Evolutionary conservation across 305 asterid species (phyloP), one percentile per base, ranked within the genome.

Genomic region (Fraxinus ornus): DNA sequence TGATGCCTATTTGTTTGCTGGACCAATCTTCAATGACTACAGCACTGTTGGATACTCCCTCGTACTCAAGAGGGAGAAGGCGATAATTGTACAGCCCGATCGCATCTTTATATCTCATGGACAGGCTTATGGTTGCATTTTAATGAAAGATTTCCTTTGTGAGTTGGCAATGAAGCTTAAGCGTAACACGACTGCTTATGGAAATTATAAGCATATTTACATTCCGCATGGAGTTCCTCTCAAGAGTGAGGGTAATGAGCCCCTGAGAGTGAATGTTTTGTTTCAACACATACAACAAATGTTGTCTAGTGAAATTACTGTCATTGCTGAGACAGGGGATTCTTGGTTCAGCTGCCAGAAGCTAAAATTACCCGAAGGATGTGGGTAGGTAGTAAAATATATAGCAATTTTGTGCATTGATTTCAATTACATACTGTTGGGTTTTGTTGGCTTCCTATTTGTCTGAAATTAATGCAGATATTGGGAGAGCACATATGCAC

Each of bases 331-430:
- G 84, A 90, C 93, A 0, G 94, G 95, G 12, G 95, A 93, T 77
- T 93, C 95, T 0, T 91, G 95, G 97, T 93, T 93, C 78, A 93
- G 91, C 44, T 91, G 95, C 80, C 95, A 91, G 90, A 93, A 91
- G 90, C 94, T 93, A 32, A 90, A 91, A 75, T 39, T 90, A 68
- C 97, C 95, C 0, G 80, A 85, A 26, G 95, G 91, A 71, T 90
- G 97, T 79, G 94, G 93, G 95, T 93, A 78, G 72, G 90, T 77
- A 5, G 15, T 44, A n/a, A 36, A 79, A 26, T 17, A 36, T 33
- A 66, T 32, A 1, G 10, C 17, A n/a, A 10, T 12, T n/a, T 32
- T 24, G 3, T 70, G 13, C 39, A 77, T 1, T 72, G 28, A 75
- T 36, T 13, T 19, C 17, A 4, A 5, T 19, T 24, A 24, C 26